phyloP scores from a whole-genome alignment of 2,329 filamentous ascomycete species.

The Westerdykella aurantiaca region DNA sequence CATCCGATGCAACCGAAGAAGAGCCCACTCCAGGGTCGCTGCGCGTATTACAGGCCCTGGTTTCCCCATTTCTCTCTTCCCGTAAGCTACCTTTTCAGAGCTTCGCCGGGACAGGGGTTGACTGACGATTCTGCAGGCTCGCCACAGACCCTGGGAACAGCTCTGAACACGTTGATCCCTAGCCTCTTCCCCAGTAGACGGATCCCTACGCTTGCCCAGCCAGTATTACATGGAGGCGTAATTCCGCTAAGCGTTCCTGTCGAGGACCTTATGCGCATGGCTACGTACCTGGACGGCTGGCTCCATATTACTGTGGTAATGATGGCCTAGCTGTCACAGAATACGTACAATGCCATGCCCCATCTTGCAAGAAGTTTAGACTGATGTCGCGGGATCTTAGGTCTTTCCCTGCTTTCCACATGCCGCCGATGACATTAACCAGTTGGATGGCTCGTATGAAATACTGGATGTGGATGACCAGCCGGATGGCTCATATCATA shows the following conservation, averaged over 20 bases:
- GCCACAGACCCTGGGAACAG: slow-evolving; percentile 66
- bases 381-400: too few species aligned
- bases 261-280: slow-evolving; percentile 75
- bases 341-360: too few species aligned
- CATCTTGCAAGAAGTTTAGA: too few species aligned
- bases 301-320: slow-evolving; percentile 75
- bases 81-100: slow-evolving; percentile 17
- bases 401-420: too few species aligned
- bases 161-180: slow-evolving; percentile 69
- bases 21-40: slow-evolving; percentile 37
- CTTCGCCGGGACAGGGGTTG: neutral
- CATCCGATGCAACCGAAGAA: slow-evolving; percentile 15
- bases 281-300: slow-evolving; percentile 90
- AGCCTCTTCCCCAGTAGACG: slow-evolving; percentile 80
- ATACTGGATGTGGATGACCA: too few species aligned
- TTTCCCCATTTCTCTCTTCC: slow-evolving; percentile 49
- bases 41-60: slow-evolving; percentile 62
- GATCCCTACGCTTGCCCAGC: slow-evolving; percentile 76
- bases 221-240: slow-evolving; percentile 76
- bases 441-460: too few species aligned
- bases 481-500: too few species aligned
- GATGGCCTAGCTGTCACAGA: slow-evolving; percentile 43
- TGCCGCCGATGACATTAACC: too few species aligned
- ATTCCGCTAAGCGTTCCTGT: slow-evolving; percentile 75
- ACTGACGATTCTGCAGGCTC: slow-evolving; percentile 39